A percentile compares a stretch with the other conserved stretches of the same genome.
These are phyloP conservation scores for Trametes punicea DNA, from an alignment of 768 basidiomycete genomes.

Conservation along the genomic window DNA sequence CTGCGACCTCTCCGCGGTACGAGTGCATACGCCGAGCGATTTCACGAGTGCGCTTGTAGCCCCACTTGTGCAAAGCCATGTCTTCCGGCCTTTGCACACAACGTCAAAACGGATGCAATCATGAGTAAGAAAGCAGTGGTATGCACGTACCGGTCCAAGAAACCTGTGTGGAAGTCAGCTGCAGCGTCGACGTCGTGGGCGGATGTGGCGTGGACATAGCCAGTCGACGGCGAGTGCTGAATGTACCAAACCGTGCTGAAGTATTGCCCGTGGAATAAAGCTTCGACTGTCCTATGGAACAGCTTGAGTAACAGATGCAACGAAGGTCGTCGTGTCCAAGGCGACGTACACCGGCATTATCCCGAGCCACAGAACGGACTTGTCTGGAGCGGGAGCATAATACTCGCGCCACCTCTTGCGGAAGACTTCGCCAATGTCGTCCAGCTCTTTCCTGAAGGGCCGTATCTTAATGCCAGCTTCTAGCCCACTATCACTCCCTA, in stretches of 20 bases:
- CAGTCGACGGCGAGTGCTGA: conserved; percentile 44
- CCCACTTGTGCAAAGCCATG: conserved; percentile 44
- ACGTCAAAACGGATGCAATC: too few relatives aligned
- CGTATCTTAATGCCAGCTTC: conserved; percentile 58
- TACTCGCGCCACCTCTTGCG: conserved; percentile 45
- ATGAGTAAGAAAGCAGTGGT: too few relatives aligned
- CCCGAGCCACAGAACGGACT: conserved; percentile 47
- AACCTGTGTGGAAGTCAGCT: conserved; percentile 45
- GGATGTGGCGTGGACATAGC: conserved; percentile 46
- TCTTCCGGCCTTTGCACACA: conserved; percentile 33
- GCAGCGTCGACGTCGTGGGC: conserved; percentile 40
- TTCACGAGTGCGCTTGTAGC: conserved; percentile 56
- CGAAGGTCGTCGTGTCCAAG: too few relatives aligned
- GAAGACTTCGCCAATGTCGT: conserved; percentile 47
- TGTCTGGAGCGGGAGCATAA: conserved; percentile 51
- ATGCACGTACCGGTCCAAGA: conserved; percentile 46
- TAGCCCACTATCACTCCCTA: conserved; percentile 36
- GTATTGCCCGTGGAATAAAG: too few relatives aligned
- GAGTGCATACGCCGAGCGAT: conserved; percentile 49
- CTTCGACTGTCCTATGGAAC: too few relatives aligned
- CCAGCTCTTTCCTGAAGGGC: conserved; percentile 47
- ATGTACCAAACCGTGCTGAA: conserved; percentile 31
- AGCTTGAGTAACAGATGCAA: too few relatives aligned
- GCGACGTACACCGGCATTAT: conserved; percentile 38
- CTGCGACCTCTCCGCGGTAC: conserved; percentile 34